Evolutionary conservation across 2,329 filamentous ascomycete species (phyloP), one percentile per base, ranked within the genome.

Genomic region (Trichoderma harzianum): DNA sequence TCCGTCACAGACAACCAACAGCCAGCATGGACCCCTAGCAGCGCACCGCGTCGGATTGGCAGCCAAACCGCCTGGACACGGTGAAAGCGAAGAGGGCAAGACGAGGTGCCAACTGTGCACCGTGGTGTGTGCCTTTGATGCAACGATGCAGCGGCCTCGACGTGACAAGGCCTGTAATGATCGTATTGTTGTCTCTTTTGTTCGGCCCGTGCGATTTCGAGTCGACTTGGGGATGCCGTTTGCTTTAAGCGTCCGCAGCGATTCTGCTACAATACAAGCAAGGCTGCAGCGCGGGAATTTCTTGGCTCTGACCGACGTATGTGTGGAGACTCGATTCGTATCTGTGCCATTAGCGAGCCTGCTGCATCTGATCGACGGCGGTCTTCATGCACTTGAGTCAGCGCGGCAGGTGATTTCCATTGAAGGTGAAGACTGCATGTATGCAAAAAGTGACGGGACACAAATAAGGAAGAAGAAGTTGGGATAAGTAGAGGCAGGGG

Each of bases 341-440:
- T 63, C 58, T 57, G 58, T n/a, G 16, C 30, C 26, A 12, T 69
- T 61, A 70, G 68, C 68, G 68, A 70, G 68, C 60, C 60, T 64
- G 68, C 34, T 57, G 68, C 51, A 57, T 64, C 55, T 64, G 68
- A 70, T 70, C 68, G 68, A 39, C 68, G 32, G 16, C 11, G 47
- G 60, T 34, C 30, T n/a, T 64, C 39, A 57, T 53, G 68, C 58
- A 24, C 60, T 64, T 16, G 58, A 63, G 57, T 43, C 32, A 63
- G 43, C 58, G 43, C 21, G 68, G 58, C 58, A 70, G 68, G 47
- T 64, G 68, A 64, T 39, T 43, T 28, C 18, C 16, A 12, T 51
- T 66, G 7, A 30, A 55, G 12, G 24, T 43, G 57, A 32, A 30
- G 36, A 47, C 61, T 47, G 24, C 24, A 47, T 43, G 55, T 24